Evolutionary conservation across 2,329 filamentous ascomycete genomes (phyloP).

Genomic region (Diaporthe caulivora): DNA sequence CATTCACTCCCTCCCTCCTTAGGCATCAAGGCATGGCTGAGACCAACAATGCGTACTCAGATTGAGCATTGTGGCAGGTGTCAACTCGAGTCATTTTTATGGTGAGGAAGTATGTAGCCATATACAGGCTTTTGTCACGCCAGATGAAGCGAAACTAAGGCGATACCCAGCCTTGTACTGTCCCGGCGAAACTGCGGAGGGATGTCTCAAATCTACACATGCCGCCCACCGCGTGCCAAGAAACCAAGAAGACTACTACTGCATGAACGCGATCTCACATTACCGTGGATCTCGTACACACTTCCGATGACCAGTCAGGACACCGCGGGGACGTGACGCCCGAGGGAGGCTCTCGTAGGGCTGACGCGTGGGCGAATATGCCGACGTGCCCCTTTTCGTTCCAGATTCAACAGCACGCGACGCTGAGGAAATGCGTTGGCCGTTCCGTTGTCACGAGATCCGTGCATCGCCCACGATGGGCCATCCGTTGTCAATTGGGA

Average conservation of each 20-base stretch:
- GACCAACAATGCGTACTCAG: background rate
- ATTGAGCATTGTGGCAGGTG: slow-evolving; percentile 4
- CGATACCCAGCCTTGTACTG: background rate
- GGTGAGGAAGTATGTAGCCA: background rate
- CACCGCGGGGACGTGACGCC: background rate
- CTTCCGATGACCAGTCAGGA: background rate
- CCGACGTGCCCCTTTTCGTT: background rate
- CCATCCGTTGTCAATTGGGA: background rate
- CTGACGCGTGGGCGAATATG: slow-evolving; percentile 3
- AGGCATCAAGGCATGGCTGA: background rate
- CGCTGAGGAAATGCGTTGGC: background rate
- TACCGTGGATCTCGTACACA: slow-evolving; percentile 16
- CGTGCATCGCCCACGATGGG: background rate
- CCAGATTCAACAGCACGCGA: background rate
- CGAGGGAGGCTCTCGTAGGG: slow-evolving; percentile 12
- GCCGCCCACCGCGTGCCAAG: slow-evolving; percentile 7
- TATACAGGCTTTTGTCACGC: background rate
- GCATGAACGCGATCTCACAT: slow-evolving; percentile 11
- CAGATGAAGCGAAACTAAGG: slow-evolving; percentile 18
- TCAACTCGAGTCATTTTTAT: slow-evolving; percentile 3
- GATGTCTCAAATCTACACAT: background rate
- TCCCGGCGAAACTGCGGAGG: slow-evolving; percentile 8
- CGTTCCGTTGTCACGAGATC: background rate
- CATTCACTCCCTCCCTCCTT: background rate
- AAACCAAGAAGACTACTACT: background rate